These are phyloP conservation scores for Diaporthe ampelina DNA, from an alignment of 2,329 filamentous ascomycete genomes.

Conservation along the genomic window DNA sequence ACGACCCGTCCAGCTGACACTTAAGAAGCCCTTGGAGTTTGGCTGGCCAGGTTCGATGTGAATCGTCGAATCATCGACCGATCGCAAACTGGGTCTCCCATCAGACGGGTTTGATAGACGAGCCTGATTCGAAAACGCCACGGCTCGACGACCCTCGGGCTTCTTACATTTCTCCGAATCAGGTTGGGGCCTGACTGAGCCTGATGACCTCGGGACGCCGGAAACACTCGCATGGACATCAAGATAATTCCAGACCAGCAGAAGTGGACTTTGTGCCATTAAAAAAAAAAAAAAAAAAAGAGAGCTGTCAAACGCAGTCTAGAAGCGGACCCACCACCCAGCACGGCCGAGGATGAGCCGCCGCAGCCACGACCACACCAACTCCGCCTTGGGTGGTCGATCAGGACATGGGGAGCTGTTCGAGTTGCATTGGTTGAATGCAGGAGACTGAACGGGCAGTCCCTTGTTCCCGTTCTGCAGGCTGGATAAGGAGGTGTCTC, in stretches of 20 bases:
- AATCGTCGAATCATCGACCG: slow-evolving; percentile 36
- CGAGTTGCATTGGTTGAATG: slow-evolving; percentile 35
- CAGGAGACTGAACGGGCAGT: slow-evolving; percentile 39
- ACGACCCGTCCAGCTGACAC: slow-evolving; percentile 39
- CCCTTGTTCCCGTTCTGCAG: slow-evolving; percentile 41
- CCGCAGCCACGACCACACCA: slow-evolving; percentile 41
- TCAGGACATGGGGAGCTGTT: slow-evolving; percentile 38
- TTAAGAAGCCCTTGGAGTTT: slow-evolving; percentile 21
- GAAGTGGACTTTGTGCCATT: slow-evolving; percentile 9
- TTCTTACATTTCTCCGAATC: slow-evolving; percentile 2
- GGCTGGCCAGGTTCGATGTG: slow-evolving; percentile 31
- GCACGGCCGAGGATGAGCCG: slow-evolving; percentile 35
- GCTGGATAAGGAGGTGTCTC: slow-evolving; percentile 33
- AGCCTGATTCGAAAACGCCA: slow-evolving; percentile 38
- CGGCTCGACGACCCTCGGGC: slow-evolving; percentile 35
- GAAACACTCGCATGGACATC: slow-evolving; percentile 19
- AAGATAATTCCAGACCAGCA: slow-evolving; percentile 13
- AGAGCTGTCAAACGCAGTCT: slow-evolving; percentile 18
- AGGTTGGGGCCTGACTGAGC: slow-evolving; percentile 27
- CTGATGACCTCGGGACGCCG: background rate
- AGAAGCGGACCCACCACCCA: slow-evolving; percentile 34
- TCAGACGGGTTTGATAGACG: slow-evolving; percentile 33
- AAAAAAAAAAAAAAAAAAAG: background rate
- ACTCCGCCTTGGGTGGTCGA: slow-evolving; percentile 31
- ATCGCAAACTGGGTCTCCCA: slow-evolving; percentile 31